Evolutionary conservation across 345 rosid genomes (phyloP), one percentile per base, ranked within the genome.

Genomic region (Acer saccharum): DNA sequence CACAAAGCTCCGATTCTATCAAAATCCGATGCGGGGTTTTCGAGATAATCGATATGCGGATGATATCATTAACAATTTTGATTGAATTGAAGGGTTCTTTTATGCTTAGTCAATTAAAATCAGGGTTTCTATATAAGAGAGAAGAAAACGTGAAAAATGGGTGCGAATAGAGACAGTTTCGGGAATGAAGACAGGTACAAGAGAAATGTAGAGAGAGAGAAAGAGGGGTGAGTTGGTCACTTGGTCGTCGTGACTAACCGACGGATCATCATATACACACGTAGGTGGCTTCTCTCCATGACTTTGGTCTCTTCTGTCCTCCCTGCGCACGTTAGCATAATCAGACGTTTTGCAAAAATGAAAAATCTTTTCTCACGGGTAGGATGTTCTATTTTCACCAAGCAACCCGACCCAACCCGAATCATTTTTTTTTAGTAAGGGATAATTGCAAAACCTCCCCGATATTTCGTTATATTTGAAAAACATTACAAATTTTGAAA

Each of bases 231-330:
- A 29, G 50, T 65, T 50, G 60, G 48, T n/a, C 70, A 29, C 32
- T 65, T 50, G 60, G 48, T n/a, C 70, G 20, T 60, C 27, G 61
- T 65, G 20, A 65, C 48, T 48, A 20, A 18, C 62, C 70, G 70
- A 29, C 69, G 70, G 66, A 48, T 50, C 46, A 46, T 46, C 50
- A 46, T 46, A 46, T 46, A 46, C 13, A 46, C 63, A 50, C 1
- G 2, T 9, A 43, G 46, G 41, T 43, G 46, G 46, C 46, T 43
- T 43, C 46, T 0, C 61, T 63, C 63, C 16, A 9, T 23, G 7
- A n/a, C 46, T 27, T 48, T 29, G 48, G 48, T 74, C 44, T n/a
- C 35, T 43, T 13, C 11, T 20, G 44, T 18, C 67, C 55, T 57
- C 63, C 16, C 8, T 3, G 69, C 44, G 46, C 77, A 46, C 46